Evolutionary conservation across 140 eudicot species (phyloP).

Genomic region (Stevia rebaudiana): DNA sequence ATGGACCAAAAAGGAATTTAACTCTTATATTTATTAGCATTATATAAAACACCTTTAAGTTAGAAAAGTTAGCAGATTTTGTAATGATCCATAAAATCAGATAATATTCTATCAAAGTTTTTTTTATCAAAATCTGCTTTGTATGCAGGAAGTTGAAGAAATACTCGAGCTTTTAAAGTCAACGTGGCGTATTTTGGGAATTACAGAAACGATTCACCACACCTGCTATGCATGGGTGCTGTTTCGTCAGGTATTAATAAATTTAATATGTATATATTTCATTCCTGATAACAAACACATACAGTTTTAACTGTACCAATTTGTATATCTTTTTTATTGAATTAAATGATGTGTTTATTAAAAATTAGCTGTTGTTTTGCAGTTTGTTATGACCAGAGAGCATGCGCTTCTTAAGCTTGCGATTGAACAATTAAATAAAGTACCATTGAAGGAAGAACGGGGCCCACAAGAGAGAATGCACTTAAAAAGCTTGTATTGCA

Average conservation of each 20-base stretch:
- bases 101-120: not conserved
- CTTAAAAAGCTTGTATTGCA: constrained; percentile 75
- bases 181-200: constrained; percentile 94
- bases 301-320: not conserved
- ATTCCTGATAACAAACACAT: not conserved
- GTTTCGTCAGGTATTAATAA: constrained; percentile 73
- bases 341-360: constrained; percentile 7
- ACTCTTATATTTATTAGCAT: too few relatives aligned
- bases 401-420: constrained; percentile 65
- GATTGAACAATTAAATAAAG: constrained; percentile 73
- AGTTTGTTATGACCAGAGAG: constrained; percentile 91
- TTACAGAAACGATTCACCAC: constrained; percentile 90
- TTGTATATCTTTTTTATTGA: not conserved
- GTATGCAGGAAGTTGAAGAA: constrained; percentile 89
- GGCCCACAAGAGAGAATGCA: constrained; percentile 95
- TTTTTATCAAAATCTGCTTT: constrained; percentile 6
- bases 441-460: constrained; percentile 91
- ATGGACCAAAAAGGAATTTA: too few relatives aligned
- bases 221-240: constrained; percentile 97
- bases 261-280: not conserved
- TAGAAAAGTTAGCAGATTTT: not conserved
- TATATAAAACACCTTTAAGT: constrained; percentile 8
- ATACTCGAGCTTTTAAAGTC: constrained; percentile 95
- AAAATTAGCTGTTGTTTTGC: constrained; percentile 18
- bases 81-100: constrained; percentile 4